Evolutionary conservation across 2,329 filamentous ascomycete genomes (phyloP).

Genomic region (Domatiomyces catenatus): DNA sequence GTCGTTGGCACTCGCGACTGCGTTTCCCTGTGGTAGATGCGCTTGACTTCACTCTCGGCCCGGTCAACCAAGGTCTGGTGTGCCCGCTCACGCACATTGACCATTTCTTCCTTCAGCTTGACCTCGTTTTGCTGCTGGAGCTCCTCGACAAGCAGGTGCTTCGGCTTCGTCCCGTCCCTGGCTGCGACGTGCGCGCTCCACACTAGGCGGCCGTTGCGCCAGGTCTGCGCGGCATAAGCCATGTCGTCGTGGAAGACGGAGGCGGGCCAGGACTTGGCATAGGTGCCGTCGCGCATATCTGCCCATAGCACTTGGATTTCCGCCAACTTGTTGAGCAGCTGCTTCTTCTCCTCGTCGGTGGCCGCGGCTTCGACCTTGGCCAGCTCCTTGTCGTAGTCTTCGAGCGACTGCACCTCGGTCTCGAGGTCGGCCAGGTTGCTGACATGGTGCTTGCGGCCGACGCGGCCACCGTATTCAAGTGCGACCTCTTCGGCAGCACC

Average conservation of each 20-base stretch:
- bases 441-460: neutral
- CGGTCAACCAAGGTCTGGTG: neutral
- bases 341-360: constrained; percentile 9
- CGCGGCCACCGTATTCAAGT: neutral
- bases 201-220: neutral
- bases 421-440: neutral
- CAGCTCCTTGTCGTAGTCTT: constrained; percentile 1
- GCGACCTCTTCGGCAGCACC: neutral
- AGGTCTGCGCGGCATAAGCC: constrained; percentile 8
- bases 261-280: constrained; percentile 33
- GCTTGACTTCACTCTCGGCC: neutral
- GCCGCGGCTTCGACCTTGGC: neutral
- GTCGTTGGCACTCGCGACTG: neutral
- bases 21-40: neutral
- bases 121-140: neutral
- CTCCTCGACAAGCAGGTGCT: neutral
- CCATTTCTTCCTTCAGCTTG: neutral
- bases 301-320: constrained; percentile 33
- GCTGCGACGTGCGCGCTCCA: neutral
- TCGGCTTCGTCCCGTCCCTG: neutral
- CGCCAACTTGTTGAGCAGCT: constrained; percentile 18
- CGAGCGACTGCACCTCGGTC: constrained; percentile 2
- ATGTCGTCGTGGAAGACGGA: constrained; percentile 29
- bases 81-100: neutral
- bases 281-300: constrained; percentile 32